phyloP scores from a whole-genome alignment of 2,329 filamentous ascomycete genomes.

The Colletotrichum limetticola region DNA sequence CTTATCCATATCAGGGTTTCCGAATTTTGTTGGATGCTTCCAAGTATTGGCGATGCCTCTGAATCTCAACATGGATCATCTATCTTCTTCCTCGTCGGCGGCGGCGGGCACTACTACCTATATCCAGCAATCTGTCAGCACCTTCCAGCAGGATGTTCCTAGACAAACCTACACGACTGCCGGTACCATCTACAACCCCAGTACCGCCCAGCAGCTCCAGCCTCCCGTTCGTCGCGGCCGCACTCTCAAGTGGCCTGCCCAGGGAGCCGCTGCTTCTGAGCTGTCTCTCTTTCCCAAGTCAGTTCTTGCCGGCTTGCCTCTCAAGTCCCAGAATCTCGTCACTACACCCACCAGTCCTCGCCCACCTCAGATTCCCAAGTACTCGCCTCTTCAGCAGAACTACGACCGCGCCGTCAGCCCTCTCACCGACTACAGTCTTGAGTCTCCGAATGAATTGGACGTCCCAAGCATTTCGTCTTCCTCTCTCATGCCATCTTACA shows the following conservation, averaged over 20 bases:
- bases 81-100: conserved; percentile 39
- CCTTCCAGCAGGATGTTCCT: conserved; percentile 33
- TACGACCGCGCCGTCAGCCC: conserved; percentile 62
- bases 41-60: conserved; percentile 17
- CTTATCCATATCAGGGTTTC: conserved; percentile 24
- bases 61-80: conserved; percentile 44
- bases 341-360: conserved; percentile 37
- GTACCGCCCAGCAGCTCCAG: conserved; percentile 57
- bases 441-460: conserved; percentile 7
- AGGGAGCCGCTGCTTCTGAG: conserved; percentile 41
- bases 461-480: conserved; percentile 34
- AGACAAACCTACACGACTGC: conserved; percentile 64
- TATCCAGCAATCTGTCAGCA: conserved; percentile 26
- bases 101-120: conserved; percentile 11
- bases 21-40: conserved; percentile 12
- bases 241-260: conserved; percentile 52
- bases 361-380: conserved; percentile 46
- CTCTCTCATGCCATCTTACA: conserved; percentile 42
- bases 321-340: conserved; percentile 41
- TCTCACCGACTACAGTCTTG: conserved; percentile 17
- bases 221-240: conserved; percentile 63
- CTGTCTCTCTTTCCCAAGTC: conserved; percentile 50
- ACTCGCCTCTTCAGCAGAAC: conserved; percentile 65
- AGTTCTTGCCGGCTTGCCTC: conserved; percentile 48
- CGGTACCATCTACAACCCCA: conserved; percentile 65